Base-by-base conservation (phyloP, 1,284 basidiomycete species). In the Pseudozyma tsukubaensis region DNA sequence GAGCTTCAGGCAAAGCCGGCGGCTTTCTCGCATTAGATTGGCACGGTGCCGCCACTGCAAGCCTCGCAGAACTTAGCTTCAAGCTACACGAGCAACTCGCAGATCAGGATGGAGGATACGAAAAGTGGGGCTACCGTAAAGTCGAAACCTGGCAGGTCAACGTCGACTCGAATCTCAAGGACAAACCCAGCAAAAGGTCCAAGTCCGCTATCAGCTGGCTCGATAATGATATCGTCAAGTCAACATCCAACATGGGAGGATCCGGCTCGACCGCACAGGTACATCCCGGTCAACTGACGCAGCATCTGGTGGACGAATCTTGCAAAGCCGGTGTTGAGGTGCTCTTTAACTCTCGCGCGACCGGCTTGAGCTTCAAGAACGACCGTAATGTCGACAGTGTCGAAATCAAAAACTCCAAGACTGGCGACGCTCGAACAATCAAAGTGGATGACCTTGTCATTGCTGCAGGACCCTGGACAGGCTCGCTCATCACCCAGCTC, bases 21-120 rank as follows among this genome's bases (percentile, higher is more conserved):
- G 94, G 94, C 0, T 90, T 97, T n/a, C 88, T 97, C 21, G 94
- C 94, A 0, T 88, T 89, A 59, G 91, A 94, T 80, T 91, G 90
- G 90, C 89, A 90, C 43, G 84, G 74, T 49, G 60, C 79, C 12
- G 60, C 74, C 2, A 86, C 85, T 2, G 59, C 84, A 42, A 86
- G 87, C 40, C 86, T 96, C 18, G 91, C 91, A 6, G 86, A 88
- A 44, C 87, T 95, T 48, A 94, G 92, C 7, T 97, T 92, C 83
- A 81, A 87, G 8, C 90, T 97, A 75, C 94, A 97, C 83, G 88
- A 90, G 69, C 88, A 89, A 47, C 88, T 97, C 10, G 92, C 94
- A 0, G 85, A 90, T 55, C 88, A 91, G 77, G 90, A 92, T 83
- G 68, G 67, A 21, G 94, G 94, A 0, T 85, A 86, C 18, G 87